These are phyloP conservation scores for Solanum peruvianum DNA, from an alignment of 257 asterid species.

Conservation along the genomic window DNA sequence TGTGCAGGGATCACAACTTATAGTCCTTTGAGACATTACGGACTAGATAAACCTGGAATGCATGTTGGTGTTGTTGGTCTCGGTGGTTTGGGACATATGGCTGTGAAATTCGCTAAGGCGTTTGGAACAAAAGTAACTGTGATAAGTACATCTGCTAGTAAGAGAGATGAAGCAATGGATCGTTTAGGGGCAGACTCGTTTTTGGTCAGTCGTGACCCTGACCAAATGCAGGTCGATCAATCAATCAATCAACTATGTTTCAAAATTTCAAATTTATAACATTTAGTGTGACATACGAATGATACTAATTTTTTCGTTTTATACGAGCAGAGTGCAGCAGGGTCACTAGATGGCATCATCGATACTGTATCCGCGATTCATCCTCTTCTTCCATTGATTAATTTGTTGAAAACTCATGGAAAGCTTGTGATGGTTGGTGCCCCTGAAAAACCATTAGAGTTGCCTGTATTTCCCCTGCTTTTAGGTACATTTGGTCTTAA, in stretches of 20 bases:
- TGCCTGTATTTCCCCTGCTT: slow-evolving; percentile 15
- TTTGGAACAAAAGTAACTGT: slow-evolving; percentile 11
- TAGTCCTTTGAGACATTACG: slow-evolving; percentile 12
- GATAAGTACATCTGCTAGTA: slow-evolving; percentile 11
- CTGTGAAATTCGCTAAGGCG: slow-evolving; percentile 18
- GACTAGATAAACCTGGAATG: slow-evolving; percentile 12
- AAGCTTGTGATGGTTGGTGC: slow-evolving; percentile 14
- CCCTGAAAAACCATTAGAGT: slow-evolving; percentile 15
- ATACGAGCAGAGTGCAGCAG: background rate
- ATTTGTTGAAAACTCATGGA: slow-evolving; percentile 7
- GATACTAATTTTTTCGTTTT: background rate
- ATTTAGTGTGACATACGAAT: background rate
- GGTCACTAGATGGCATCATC: slow-evolving; percentile 9
- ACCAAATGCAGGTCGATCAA: slow-evolving; percentile 1
- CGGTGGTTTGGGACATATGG: slow-evolving; percentile 19
- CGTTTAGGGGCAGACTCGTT: slow-evolving; percentile 5
- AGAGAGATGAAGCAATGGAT: slow-evolving; percentile 8
- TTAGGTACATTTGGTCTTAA: background rate
- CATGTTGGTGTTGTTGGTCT: slow-evolving; percentile 18
- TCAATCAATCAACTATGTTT: background rate
- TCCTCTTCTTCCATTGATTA: slow-evolving; percentile 4
- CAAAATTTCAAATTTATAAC: background rate
- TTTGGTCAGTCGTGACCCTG: slow-evolving; percentile 1
- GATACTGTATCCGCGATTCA: slow-evolving; percentile 16
- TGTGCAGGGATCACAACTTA: slow-evolving; percentile 18